Evolutionary conservation across 2,329 filamentous ascomycete species (phyloP), one percentile per base, ranked within the genome.

Genomic region (Claviceps maximensis): DNA sequence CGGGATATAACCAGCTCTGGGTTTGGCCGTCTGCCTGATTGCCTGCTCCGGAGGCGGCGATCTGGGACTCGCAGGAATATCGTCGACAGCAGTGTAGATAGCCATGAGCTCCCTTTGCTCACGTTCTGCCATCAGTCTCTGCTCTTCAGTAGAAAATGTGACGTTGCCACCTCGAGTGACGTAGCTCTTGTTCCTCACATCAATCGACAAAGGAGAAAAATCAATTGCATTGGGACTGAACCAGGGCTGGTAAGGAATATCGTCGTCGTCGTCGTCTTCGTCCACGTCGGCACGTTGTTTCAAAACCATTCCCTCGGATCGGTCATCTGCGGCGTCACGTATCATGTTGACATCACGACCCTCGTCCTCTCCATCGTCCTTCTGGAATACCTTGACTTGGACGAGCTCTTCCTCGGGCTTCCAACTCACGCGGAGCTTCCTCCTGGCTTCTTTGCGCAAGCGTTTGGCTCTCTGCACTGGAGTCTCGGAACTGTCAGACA

Each of bases 311-410:
- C 86, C 84, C 61, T 87, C 87, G 5, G 81, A 82, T 49, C 82
- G 81, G 60, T 87, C 83, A 63, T 89, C 86, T 31, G 78, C 78
- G 4, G 84, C 84, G 65, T 89, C 85, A 49, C 80, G 80, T 42
- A 84, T 77, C 75, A 87, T 82, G 61, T 81, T 84, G 53, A 76
- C 74, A 52, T 80, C 78, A 53, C 85, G 77, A 51, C 82, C 83
- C 54, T 82, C 75, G 59, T 88, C 84, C 62, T 89, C 86, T 1
- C 78, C 76, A 1, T 80, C 81, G 56, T 88, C 83, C 60, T 87
- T 86, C 52, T 82, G 80, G 68, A 90, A 89, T 49, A 83, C 71
- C 57, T 79, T 78, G 52, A 88, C 72, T 58, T 86, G 73, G 1
- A 82, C 82, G 31, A 91, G 74, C 31, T 81, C 77, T 19, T 77